phyloP scores from a whole-genome alignment of 306 rosid genomes.

The Trifolium subterraneum region DNA sequence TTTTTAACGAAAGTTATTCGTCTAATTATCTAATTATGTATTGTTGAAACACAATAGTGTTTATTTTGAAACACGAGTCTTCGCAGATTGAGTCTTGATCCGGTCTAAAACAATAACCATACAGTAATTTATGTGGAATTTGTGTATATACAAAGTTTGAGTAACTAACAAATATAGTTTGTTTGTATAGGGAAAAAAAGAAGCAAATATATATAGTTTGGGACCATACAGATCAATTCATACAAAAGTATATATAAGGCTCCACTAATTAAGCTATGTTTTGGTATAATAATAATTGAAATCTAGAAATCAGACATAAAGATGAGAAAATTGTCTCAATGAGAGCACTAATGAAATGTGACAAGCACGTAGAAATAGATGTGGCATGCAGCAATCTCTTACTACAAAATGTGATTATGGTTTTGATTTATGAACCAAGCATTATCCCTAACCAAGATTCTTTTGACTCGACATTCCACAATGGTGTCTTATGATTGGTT shows the following conservation, averaged over 20 bases:
- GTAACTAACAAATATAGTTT: neutral
- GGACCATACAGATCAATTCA: neutral
- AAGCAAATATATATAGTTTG: neutral
- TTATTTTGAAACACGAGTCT: too few species aligned
- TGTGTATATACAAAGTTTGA: too few species aligned
- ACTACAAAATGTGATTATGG: conserved; percentile 33
- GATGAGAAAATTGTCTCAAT: neutral
- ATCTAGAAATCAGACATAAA: neutral
- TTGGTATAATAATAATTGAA: conserved; percentile 24
- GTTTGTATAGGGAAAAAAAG: neutral
- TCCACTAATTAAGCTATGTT: conserved; percentile 3
- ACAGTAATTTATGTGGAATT: too few species aligned
- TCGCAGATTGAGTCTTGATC: too few species aligned
- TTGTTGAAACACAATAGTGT: too few species aligned
- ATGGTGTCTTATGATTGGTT: conserved; percentile 44
- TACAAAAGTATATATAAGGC: neutral
- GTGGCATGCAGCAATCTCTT: conserved; percentile 33
- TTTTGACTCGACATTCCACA: conserved; percentile 52
- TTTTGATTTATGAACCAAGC: conserved; percentile 23
- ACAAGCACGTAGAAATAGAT: neutral
- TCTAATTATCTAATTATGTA: too few species aligned
- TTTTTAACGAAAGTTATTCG: too few species aligned
- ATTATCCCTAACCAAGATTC: conserved; percentile 27
- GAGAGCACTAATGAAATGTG: conserved; percentile 30
- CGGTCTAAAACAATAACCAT: too few species aligned